phyloP scores from a whole-genome alignment of 371 early-diverging fungal species.

The Mortierella sp. region DNA sequence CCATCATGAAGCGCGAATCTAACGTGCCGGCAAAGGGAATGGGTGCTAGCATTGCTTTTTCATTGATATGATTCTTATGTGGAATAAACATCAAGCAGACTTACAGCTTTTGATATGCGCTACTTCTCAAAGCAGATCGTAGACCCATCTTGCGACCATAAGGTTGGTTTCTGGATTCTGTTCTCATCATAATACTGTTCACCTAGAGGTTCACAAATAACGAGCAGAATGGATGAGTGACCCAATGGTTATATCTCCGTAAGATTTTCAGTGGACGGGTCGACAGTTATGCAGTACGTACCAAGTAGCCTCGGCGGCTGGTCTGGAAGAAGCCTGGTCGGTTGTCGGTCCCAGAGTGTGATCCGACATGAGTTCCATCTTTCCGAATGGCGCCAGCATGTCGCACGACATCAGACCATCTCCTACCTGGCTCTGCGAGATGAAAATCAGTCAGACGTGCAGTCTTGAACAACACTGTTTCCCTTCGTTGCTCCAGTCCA shows the following conservation, averaged over 20 bases:
- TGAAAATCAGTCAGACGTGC: constrained; percentile 29
- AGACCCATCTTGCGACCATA: constrained; percentile 41
- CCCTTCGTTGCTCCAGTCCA: constrained; percentile 39
- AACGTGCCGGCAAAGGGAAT: too few relatives aligned
- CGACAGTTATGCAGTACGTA: background rate
- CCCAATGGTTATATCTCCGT: too few relatives aligned
- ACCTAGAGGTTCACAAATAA: constrained; percentile 8
- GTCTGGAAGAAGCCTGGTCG: constrained; percentile 47
- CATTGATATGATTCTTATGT: too few relatives aligned
- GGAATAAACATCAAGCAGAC: too few relatives aligned
- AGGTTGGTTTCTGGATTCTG: constrained; percentile 19
- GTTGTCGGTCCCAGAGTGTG: constrained; percentile 30
- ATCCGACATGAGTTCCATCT: constrained; percentile 18
- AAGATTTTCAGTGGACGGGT: too few relatives aligned
- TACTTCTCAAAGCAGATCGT: constrained; percentile 31
- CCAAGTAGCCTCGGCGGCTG: constrained; percentile 44
- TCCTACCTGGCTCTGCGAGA: constrained; percentile 41
- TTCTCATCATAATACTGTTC: constrained; percentile 47
- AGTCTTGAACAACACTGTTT: constrained; percentile 38
- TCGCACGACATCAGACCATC: constrained; percentile 46
- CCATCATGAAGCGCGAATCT: constrained; percentile 46
- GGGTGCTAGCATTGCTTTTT: too few relatives aligned
- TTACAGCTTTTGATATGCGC: constrained; percentile 41
- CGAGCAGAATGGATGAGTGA: background rate
- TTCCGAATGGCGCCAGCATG: constrained; percentile 29